Base-by-base conservation (phyloP, 2,329 filamentous ascomycete species). In the Cyphellophora attinorum region DNA sequence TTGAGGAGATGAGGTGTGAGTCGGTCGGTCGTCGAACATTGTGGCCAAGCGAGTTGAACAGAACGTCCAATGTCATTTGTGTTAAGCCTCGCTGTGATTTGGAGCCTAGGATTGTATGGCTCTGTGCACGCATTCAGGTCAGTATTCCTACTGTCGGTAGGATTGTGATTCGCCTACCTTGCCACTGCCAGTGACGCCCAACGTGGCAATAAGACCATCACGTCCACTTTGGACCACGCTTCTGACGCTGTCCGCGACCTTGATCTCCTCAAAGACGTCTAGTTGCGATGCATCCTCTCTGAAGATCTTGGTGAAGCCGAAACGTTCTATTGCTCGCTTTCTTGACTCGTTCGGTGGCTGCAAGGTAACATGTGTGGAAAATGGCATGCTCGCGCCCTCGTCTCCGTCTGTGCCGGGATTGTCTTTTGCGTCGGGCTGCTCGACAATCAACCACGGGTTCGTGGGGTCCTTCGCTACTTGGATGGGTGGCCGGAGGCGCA, bases 101-200 rank as follows among this genome's bases (percentile, higher is more conserved):
- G 10, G 85, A 93, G 36, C 91, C 91, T 11, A 98, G 73, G 40
- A 96, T 94, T 1, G 91, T 98, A 57, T 98, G 89, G 44, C 85
- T 93, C 89, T 95, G 53, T 35, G 29, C 21, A 16, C 13, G n/a
- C n/a, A n/a, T n/a, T n/a, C n/a, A n/a, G n/a, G 29, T 28, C 6
- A 19, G 13, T 17, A 15, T 30, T 34, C 19, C 25, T 8, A 33
- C 31, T 39, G 30, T 16, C 5, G 11, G 13, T 19, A 12, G 5
- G 15, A 27, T 29, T 34, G 29, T 5, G 12, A 25, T 34, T 11
- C 19, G n/a, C 49, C 31, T 37, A 93, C 89, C 78, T 98, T 98
- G 58, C 91, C 91, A 32, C 88, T 95, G 10, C 91, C 91, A 5
- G 89, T 95, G 28, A 95, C 86, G 11, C 91, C 91, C 38, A 98